Percentiles rank a stretch among this genome's conserved stretches.
Evolutionary conservation across 352 stramenopile species (phyloP).

Genomic region (Globisporangium paddicum): DNA sequence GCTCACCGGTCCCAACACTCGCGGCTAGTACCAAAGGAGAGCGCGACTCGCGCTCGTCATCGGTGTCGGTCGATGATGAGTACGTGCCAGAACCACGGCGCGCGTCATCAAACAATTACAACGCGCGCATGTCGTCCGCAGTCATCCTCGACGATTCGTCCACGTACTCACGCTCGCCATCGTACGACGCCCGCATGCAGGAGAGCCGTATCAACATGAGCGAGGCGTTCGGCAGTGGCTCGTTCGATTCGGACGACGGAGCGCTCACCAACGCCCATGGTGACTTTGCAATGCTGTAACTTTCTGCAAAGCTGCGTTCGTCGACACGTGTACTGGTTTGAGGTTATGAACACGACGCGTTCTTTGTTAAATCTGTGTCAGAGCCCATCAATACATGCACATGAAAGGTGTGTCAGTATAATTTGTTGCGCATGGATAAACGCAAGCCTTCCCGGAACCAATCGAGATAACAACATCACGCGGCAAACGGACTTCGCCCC

Average conservation of each 20-base stretch:
- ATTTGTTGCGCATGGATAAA: neutral
- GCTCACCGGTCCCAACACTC: conserved; percentile 44
- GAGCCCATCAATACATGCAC: neutral
- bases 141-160: conserved; percentile 26
- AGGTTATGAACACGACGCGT: neutral
- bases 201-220: conserved; percentile 71
- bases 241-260: conserved; percentile 29
- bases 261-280: conserved; percentile 26
- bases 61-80: conserved; percentile 21
- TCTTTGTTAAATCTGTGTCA: neutral
- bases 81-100: conserved; percentile 10
- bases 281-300: conserved; percentile 56
- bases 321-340: neutral
- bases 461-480: neutral
- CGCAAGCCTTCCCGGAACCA: neutral
- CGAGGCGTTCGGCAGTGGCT: conserved; percentile 37
- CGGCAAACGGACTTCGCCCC: neutral
- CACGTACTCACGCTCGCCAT: conserved; percentile 22
- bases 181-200: conserved; percentile 24
- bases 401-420: neutral
- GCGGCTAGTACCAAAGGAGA: conserved; percentile 17
- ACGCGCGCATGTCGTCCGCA: conserved; percentile 34
- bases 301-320: neutral
- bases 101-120: neutral
- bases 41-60: conserved; percentile 43